These are phyloP conservation scores for Paraconiothyrium brasiliense DNA, from an alignment of 2,329 filamentous ascomycete genomes.

Conservation along the genomic window DNA sequence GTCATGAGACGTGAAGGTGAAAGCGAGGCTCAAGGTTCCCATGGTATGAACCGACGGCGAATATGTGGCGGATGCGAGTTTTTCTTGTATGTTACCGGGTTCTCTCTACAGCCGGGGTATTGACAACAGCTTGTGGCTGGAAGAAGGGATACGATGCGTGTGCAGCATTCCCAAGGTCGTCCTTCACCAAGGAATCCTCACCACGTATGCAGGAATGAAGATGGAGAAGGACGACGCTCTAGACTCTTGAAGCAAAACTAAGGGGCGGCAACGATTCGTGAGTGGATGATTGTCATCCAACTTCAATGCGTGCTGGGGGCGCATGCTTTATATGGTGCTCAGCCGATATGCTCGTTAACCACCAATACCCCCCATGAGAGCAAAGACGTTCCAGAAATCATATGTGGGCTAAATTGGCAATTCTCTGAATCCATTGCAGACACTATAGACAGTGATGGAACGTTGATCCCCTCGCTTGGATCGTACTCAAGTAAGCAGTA, in stretches of 20 bases:
- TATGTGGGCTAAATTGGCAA: neutral
- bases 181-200: neutral
- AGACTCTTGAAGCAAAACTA: neutral
- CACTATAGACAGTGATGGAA: too few relatives aligned
- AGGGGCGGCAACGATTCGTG: neutral
- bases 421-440: too few relatives aligned
- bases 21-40: neutral
- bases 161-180: neutral
- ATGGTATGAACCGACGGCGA: too few relatives aligned
- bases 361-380: neutral
- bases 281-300: neutral
- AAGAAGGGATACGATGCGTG: neutral
- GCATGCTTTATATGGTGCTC: neutral
- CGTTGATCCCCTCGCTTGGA: too few relatives aligned
- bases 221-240: neutral
- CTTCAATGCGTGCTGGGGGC: neutral
- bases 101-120: neutral
- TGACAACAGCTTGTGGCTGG: neutral
- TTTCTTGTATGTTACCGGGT: neutral
- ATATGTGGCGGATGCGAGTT: neutral
- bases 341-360: neutral
- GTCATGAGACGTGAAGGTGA: neutral
- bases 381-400: neutral
- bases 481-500: too few relatives aligned
- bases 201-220: neutral